These are phyloP conservation scores for Lactarius hengduanensis DNA, from an alignment of 768 basidiomycete species.

Conservation along the genomic window DNA sequence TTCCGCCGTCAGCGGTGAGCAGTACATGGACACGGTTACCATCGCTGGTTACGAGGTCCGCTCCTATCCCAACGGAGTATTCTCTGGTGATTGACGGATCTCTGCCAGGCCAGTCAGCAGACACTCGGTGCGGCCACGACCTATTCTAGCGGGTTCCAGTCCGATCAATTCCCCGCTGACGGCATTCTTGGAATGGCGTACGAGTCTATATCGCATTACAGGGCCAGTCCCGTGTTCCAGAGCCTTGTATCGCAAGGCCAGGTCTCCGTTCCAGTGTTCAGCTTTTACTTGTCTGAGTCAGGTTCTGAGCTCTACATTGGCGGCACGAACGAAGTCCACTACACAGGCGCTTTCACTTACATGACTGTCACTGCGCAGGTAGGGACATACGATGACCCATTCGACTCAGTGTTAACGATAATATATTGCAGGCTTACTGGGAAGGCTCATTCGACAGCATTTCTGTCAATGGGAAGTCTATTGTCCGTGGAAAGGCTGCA, in stretches of 20 bases:
- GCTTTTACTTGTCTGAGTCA: constrained; percentile 46
- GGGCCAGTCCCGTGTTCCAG: constrained; percentile 36
- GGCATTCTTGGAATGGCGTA: constrained; percentile 45
- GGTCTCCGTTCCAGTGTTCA: constrained; percentile 42
- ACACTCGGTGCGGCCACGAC: constrained; percentile 45
- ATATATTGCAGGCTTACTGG: constrained; percentile 13
- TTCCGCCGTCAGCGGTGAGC: constrained; percentile 38
- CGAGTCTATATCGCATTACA: constrained; percentile 31
- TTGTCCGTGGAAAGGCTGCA: constrained; percentile 19
- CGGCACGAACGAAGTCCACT: constrained; percentile 22
- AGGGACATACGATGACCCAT: constrained; percentile 15
- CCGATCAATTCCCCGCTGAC: constrained; percentile 36
- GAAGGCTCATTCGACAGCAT: constrained; percentile 32
- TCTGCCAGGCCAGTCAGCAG: constrained; percentile 39
- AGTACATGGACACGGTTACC: constrained; percentile 44
- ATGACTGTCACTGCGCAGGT: constrained; percentile 12
- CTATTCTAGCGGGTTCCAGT: constrained; percentile 37
- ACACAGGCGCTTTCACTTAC: constrained; percentile 20
- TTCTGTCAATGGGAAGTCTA: constrained; percentile 29
- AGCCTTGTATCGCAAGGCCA: constrained; percentile 43
- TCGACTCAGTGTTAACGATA: constrained; percentile 32
- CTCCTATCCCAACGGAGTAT: not conserved
- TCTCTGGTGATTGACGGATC: constrained; percentile 3
- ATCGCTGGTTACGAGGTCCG: constrained; percentile 37
- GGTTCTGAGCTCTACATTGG: constrained; percentile 40